Percentiles rank a stretch among this genome's conserved stretches.
Evolutionary conservation across 768 basidiomycete species (phyloP).

Genomic region (Leccinum variicolor): DNA sequence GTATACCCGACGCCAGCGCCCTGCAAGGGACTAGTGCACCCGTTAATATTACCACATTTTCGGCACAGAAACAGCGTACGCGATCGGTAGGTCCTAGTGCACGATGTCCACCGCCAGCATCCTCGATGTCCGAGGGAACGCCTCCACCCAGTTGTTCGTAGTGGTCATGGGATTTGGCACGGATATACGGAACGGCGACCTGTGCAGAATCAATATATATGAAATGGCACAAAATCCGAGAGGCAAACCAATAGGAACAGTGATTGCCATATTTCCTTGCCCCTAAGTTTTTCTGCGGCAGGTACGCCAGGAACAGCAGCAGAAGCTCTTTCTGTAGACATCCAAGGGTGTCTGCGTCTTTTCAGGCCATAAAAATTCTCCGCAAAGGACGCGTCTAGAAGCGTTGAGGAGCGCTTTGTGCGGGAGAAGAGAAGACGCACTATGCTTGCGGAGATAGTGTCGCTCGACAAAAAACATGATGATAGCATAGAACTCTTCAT

Average conservation of each 20-base stretch:
- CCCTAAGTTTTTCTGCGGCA: constrained; percentile 60
- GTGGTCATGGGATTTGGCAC: constrained; percentile 86
- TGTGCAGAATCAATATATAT: constrained; percentile 4
- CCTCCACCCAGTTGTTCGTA: constrained; percentile 90
- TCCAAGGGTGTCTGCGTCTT: constrained; percentile 65
- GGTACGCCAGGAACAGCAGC: constrained; percentile 67
- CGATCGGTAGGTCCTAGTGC: constrained; percentile 48
- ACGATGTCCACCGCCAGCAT: constrained; percentile 43
- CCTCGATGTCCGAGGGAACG: constrained; percentile 61
- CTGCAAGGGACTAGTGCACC: constrained; percentile 44
- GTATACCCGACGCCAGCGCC: constrained; percentile 57
- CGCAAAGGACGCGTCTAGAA: constrained; percentile 84
- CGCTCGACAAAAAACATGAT: constrained; percentile 89
- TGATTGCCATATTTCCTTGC: constrained; percentile 69
- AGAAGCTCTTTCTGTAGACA: constrained; percentile 63
- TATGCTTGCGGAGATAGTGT: constrained; percentile 83
- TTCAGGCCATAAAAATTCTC: constrained; percentile 97
- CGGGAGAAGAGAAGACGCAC: constrained; percentile 41
- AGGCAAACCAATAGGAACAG: constrained; percentile 72
- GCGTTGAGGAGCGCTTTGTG: constrained; percentile 1
- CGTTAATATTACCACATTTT: constrained; percentile 2
- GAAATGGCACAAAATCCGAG: not conserved
- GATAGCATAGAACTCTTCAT: constrained; percentile 93
- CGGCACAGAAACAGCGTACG: constrained; percentile 34
- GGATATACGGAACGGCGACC: constrained; percentile 87